Conservation (phyloP, 805 yeast species). For the Yamadazyma phyllophila region DNA sequence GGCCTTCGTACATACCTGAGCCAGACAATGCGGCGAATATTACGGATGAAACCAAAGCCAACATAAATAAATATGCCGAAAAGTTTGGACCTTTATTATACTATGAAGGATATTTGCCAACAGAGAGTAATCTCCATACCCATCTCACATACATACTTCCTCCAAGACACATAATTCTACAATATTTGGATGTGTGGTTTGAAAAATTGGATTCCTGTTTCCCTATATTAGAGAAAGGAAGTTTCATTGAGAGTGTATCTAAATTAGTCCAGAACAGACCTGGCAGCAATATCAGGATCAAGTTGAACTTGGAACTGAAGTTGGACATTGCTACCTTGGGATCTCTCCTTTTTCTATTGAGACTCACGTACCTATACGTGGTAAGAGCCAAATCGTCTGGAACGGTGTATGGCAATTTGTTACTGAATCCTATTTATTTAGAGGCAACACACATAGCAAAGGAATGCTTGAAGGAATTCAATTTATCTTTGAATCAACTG, state of each 20-base stretch:
- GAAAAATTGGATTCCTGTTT: constrained; percentile 55
- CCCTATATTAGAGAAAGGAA: constrained; percentile 59
- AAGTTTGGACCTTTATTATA: constrained; percentile 2
- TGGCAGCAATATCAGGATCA: constrained; percentile 3
- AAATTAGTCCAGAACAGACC: constrained; percentile 26
- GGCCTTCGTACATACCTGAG: constrained; percentile 9
- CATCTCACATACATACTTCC: constrained; percentile 11
- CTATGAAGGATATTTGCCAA: constrained; percentile 7
- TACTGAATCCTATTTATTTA: constrained; percentile 39
- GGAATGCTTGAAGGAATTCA: constrained; percentile 49
- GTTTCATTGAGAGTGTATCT: constrained; percentile 38
- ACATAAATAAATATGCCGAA: constrained; percentile 7
- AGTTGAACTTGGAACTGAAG: background rate
- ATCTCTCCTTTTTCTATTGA: constrained; percentile 31
- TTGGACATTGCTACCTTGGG: constrained; percentile 22
- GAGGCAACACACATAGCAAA: constrained; percentile 45
- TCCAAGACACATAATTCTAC: constrained; percentile 37
- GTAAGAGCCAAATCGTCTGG: background rate
- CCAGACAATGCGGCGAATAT: constrained; percentile 5
- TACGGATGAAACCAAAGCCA: constrained; percentile 1
- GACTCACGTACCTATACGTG: constrained; percentile 35
- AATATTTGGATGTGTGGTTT: constrained; percentile 55
- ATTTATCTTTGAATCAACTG: constrained; percentile 43
- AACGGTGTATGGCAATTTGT: constrained; percentile 15
- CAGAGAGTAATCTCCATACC: constrained; percentile 4